Evolutionary conservation across 805 yeast genomes (phyloP), one percentile per base, ranked within the genome.

Genomic region (Deakozyma indianensis): DNA sequence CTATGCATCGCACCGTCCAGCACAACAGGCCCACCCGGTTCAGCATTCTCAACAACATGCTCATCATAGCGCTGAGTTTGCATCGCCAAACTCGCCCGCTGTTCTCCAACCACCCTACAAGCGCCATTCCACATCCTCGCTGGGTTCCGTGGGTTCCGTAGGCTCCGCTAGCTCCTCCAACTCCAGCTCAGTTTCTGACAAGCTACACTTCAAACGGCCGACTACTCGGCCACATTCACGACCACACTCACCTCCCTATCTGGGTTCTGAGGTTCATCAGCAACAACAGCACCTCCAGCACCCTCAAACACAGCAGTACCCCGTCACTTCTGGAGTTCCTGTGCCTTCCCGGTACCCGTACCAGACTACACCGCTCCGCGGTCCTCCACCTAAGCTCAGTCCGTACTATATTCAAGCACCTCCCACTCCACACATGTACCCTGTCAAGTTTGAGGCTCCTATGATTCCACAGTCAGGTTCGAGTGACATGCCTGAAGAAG

Each of bases 361-460:
- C n/a, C 28, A 25, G 28, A 9, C 7, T 25, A 7, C 28, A 7
- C 28, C 28, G 28, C 7, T 14, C 28, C 11, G 28, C 28, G 11
- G 14, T 7, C 28, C 28, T 14, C 11, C 38, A 7, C 18, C 38
- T 4, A 32, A n/a, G 16, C 7, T 32, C 18, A 32, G 20, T n/a
- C 38, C 38, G 18, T 32, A 9, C 38, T 32, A 14, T n/a, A 20
- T 32, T 7, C 38, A 32, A n/a, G 38, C 18, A 14, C 38, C 38
- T 5, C 38, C 38, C 38, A 32, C 38, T 7, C 38, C 38, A 20
- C 38, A 32, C 18, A n/a, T 32, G 38, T 32, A 32, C 38, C 38
- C 38, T n/a, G 38, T 32, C 38, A 32, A 32, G 38, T 32, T 32
- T n/a, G 38, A 32, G 38, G 18, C 38, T 7, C 38, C 38, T 7